Evolutionary conservation across 306 rosid species (phyloP).

Genomic region (Rosa rugosa): DNA sequence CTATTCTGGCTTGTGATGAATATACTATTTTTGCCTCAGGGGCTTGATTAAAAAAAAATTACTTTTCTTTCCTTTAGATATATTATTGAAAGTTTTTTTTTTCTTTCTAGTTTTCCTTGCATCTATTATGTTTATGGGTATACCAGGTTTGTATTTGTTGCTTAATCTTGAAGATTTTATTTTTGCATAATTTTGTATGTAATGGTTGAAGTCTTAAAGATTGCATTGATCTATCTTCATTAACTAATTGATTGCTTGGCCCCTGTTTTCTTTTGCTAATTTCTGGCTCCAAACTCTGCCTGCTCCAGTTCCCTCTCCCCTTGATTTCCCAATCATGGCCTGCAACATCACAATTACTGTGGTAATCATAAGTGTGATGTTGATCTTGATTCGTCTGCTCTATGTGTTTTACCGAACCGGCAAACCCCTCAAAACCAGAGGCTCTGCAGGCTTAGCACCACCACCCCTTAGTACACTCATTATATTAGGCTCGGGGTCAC

Average conservation of each 20-base stretch:
- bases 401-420: conserved; percentile 40
- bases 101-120: neutral
- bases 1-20: no score
- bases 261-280: neutral
- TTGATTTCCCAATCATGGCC: conserved; percentile 26
- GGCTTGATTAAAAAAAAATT: no score
- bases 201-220: neutral
- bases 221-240: neutral
- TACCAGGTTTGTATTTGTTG: neutral
- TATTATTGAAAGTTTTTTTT: neutral
- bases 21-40: no score
- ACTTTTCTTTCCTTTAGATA: neutral
- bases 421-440: conserved; percentile 29
- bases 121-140: neutral
- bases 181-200: no score
- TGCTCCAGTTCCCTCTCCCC: neutral
- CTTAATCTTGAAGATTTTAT: neutral
- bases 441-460: conserved; percentile 18
- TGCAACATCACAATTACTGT: conserved; percentile 14
- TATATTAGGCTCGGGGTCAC: conserved; percentile 53
- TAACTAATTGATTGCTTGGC: neutral
- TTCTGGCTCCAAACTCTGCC: neutral
- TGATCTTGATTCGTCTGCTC: conserved; percentile 34
- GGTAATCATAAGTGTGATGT: conserved; percentile 11
- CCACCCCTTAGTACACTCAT: conserved; percentile 37